Evolutionary conservation across 1,284 basidiomycete species (phyloP), one percentile per base, ranked within the genome.

Genomic region (Boletus sp.): DNA sequence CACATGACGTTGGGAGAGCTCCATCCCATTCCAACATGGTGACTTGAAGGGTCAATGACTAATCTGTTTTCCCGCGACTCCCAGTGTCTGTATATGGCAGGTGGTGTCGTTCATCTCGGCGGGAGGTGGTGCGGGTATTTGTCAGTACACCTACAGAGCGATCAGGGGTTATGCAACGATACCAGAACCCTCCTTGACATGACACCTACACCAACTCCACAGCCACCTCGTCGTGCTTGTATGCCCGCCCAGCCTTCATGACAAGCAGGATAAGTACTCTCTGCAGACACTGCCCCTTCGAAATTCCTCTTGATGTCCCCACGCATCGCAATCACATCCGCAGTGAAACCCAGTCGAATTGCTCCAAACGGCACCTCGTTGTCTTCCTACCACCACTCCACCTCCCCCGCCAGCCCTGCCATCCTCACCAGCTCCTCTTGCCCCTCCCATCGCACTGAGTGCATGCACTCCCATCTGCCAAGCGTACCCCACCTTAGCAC

Each of bases 401-500:
- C 67, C 69, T 64, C 72, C 73, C 37, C 14, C 1, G n/a, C 10
- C 17, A 23, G 6, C 40, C n/a, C 19, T n/a, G 13, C 40, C 40
- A 43, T 17, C 44, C 44, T 25, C 44, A 25, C 25, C 25, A 25
- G 14, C 44, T 81, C 81, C 14, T 62, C 60, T 4, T 65, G 53
- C 1, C 79, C 81, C 67, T 86, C 83, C 82, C 83, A 86, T 38
- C 77, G 73, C 69, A 77, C 71, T 40, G 81, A 79, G 51, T 84
- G 76, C 21, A 88, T 73, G 60, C 82, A 83, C 66, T 79, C 75
- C 85, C 87, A 46, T 25, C 44, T 84, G 6, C 83, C 81, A 17
- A 85, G 70, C 25, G 87, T 89, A 19, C 77, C 82, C 83, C 85
- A 86, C n/a, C 77, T 76, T 33, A 89, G 72, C 14, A 88, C 83